Evolutionary conservation across 2,329 filamentous ascomycete species (phyloP), one percentile per base, ranked within the genome.

Genomic region (Aspergillus niger): DNA sequence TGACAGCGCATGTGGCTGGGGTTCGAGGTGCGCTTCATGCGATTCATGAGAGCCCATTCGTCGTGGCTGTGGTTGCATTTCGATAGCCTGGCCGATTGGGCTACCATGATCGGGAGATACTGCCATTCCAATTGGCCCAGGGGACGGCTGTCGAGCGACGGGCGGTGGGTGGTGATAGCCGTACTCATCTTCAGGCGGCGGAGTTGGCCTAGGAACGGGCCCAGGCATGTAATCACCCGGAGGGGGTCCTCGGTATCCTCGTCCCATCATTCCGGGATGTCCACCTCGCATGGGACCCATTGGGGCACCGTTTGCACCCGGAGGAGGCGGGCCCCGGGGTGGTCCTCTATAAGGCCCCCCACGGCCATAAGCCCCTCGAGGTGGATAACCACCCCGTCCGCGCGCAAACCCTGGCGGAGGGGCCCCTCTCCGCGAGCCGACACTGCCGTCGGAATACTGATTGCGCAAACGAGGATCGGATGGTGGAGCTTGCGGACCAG

Each of bases 41-140:
- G 82, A 30, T 24, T 58, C 62, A 5, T 65, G 63, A 3, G 60
- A 58, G 15, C 66, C 65, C 24, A 66, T 59, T 57, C 81, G 83
- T 41, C 83, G 82, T n/a, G 81, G 81, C n/a, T 82, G 81, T 36
- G 89, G 87, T 72, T 93, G 89, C 91, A 96, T 93, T 74, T 95
- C 92, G 56, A 92, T 85, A 2, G 89, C 87, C 70, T 89, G 88
- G 8, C 87, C 87, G 11, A 87, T 79, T 13, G 76, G 70, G 15
- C 15, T 30, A 39, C 71, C 72, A 13, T 69, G 69, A 26, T 79
- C 76, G 24, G 75, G 73, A 11, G 72, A 72, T 7, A 74, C 59
- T 2, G 72, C 71, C 72, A 75, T 75, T 48, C 70, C 72, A 60
- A 74, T 72, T 2, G 72, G 68, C 5, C 70, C 70, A 1, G 73